These are phyloP conservation scores for Boechera stricta DNA, from an alignment of 345 rosid genomes.

Conservation along the genomic window DNA sequence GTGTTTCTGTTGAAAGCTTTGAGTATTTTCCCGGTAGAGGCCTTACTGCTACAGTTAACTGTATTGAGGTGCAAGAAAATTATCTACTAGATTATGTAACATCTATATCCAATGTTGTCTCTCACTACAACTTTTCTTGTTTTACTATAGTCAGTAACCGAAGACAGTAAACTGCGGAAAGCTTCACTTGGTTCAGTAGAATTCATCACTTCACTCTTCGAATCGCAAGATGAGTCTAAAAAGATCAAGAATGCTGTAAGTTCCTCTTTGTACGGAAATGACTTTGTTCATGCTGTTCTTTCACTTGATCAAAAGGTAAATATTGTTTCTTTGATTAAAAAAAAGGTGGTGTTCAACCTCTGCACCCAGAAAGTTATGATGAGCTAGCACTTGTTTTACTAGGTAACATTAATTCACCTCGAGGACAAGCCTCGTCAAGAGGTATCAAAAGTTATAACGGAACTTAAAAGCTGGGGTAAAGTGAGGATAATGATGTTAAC, in stretches of 20 bases:
- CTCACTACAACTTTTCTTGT: constrained; percentile 26
- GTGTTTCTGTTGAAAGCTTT: constrained; percentile 72
- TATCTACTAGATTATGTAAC: constrained; percentile 3
- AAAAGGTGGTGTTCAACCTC: too few species aligned
- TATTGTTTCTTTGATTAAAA: too few species aligned
- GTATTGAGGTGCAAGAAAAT: constrained; percentile 52
- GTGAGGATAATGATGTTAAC: constrained; percentile 80
- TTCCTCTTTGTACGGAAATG: constrained; percentile 72
- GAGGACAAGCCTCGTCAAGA: constrained; percentile 85
- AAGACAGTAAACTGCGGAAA: constrained; percentile 54
- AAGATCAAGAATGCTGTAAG: constrained; percentile 75
- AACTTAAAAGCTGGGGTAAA: constrained; percentile 57
- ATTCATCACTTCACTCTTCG: constrained; percentile 73
- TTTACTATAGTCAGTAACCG: constrained; percentile 61
- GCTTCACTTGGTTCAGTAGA: constrained; percentile 96
- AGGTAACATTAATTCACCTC: constrained; percentile 77
- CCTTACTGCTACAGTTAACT: constrained; percentile 78
- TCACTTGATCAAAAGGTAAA: constrained; percentile 71
- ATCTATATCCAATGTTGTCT: neutral
- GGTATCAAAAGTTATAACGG: constrained; percentile 63
- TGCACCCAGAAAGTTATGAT: too few species aligned
- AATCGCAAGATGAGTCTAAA: constrained; percentile 68
- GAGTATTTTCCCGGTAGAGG: constrained; percentile 93
- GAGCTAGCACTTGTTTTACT: too few species aligned
- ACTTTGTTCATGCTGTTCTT: constrained; percentile 91